A percentile compares a stretch with the other conserved stretches of the same genome.
Conservation (phyloP, 169 alveolate species). For the Babesia divergens region DNA sequence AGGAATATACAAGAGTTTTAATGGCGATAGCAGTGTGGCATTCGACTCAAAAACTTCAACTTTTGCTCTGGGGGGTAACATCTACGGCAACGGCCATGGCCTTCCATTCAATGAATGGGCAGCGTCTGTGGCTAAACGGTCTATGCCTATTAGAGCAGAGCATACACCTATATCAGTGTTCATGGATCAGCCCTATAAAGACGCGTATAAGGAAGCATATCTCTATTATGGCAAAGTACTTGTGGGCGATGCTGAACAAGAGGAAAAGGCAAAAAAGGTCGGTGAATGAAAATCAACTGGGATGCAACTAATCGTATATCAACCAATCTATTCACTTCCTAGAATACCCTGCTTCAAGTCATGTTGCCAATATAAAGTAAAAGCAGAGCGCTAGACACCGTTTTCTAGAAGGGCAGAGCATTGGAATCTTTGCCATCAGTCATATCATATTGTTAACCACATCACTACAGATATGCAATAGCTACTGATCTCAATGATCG, state of each 20-base stretch:
- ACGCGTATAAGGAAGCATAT: conserved; percentile 57
- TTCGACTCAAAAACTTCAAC: conserved; percentile 38
- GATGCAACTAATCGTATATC: too few relatives aligned
- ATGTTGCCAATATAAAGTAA: too few relatives aligned
- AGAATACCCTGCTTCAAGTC: too few relatives aligned
- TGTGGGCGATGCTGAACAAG: background rate
- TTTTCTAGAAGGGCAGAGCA: too few relatives aligned
- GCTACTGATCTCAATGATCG: too few relatives aligned
- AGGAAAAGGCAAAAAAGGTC: too few relatives aligned
- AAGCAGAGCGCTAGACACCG: too few relatives aligned
- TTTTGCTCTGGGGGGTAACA: conserved; percentile 49
- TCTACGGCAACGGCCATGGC: conserved; percentile 43
- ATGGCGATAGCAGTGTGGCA: background rate
- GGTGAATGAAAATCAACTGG: too few relatives aligned
- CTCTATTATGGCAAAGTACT: conserved; percentile 43
- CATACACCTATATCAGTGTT: conserved; percentile 41
- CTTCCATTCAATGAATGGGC: conserved; percentile 51
- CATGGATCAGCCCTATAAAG: background rate
- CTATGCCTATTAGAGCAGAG: conserved; percentile 65
- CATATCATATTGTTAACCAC: too few relatives aligned
- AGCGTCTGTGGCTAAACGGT: conserved; percentile 30
- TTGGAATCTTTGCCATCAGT: too few relatives aligned
- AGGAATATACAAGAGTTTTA: background rate
- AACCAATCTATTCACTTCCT: too few relatives aligned
- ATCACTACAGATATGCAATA: too few relatives aligned